Conservation (phyloP, 139 green algal species). For the Auxenochlorella pyrenoidosa region DNA sequence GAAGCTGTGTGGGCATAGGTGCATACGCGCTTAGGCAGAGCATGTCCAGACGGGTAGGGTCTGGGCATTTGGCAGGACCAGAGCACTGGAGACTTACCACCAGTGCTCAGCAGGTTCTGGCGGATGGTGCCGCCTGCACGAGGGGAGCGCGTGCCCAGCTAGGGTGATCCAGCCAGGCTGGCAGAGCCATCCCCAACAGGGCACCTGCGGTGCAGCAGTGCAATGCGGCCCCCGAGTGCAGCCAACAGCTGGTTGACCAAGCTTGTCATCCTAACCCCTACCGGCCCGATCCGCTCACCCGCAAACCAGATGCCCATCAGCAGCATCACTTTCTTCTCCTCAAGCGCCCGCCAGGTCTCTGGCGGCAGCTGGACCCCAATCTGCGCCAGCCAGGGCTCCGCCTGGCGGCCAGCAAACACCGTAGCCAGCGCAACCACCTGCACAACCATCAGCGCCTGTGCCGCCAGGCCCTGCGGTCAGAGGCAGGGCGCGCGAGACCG, state of each 20-base stretch:
- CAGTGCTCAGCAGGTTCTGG: conserved; percentile 15
- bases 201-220: no score
- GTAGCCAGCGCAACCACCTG: conserved; percentile 61
- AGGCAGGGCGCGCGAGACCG: background rate
- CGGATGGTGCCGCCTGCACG: conserved; percentile 10
- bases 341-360: conserved; percentile 28
- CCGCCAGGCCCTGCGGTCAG: conserved; percentile 34
- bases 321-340: conserved; percentile 50
- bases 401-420: conserved; percentile 51
- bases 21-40: no score
- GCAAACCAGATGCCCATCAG: conserved; percentile 31
- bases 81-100: background rate
- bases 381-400: conserved; percentile 39
- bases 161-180: no score
- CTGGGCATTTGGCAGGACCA: no score
- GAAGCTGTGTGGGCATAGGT: no score
- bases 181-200: no score
- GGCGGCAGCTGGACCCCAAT: conserved; percentile 49
- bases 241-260: no score
- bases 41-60: no score
- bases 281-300: background rate
- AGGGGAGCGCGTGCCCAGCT: background rate
- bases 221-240: no score
- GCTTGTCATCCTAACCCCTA: no score
- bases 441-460: conserved; percentile 36